Evolutionary conservation across 176 grass and related monocot genomes (phyloP).

Genomic region (Avena insularis): DNA sequence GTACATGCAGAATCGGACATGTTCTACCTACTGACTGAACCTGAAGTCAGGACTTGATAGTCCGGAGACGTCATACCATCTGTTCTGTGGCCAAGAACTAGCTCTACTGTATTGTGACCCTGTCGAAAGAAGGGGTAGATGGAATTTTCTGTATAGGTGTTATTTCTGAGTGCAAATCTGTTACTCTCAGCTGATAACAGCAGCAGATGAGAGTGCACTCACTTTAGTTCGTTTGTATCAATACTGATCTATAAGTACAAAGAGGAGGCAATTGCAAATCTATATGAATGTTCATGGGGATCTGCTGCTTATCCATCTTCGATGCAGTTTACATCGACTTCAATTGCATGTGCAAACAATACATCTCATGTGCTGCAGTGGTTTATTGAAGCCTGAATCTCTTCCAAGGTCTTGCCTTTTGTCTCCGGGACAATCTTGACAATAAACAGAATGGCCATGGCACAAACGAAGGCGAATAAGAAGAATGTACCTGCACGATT

Average conservation of each 20-base stretch:
- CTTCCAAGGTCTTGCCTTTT: slow-evolving; percentile 60
- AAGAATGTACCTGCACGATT: slow-evolving; percentile 43
- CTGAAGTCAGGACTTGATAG: background rate
- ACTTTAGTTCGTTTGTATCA: background rate
- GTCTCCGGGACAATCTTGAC: slow-evolving; percentile 50
- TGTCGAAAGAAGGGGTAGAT: background rate
- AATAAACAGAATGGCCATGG: slow-evolving; percentile 48
- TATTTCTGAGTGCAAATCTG: background rate
- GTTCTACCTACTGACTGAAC: slow-evolving; percentile 1
- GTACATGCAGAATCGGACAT: slow-evolving; percentile 12
- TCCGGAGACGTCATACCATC: background rate
- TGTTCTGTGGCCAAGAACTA: background rate
- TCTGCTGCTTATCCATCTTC: background rate
- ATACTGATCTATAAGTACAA: background rate
- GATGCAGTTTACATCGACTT: background rate
- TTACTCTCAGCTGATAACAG: slow-evolving; percentile 11
- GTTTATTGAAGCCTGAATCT: slow-evolving; percentile 67
- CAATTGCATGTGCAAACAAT: background rate
- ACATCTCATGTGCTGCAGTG: background rate
- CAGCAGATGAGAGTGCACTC: background rate
- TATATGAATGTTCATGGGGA: background rate
- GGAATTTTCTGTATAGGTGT: background rate
- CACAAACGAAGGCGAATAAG: slow-evolving; percentile 44
- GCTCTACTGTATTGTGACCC: slow-evolving; percentile 10
- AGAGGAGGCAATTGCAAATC: slow-evolving; percentile 4